A percentile compares a stretch with the other conserved stretches of the same genome.
These are phyloP conservation scores for Penicillium paxilli DNA, from an alignment of 495 filamentous ascomycete species.

Conservation along the genomic window DNA sequence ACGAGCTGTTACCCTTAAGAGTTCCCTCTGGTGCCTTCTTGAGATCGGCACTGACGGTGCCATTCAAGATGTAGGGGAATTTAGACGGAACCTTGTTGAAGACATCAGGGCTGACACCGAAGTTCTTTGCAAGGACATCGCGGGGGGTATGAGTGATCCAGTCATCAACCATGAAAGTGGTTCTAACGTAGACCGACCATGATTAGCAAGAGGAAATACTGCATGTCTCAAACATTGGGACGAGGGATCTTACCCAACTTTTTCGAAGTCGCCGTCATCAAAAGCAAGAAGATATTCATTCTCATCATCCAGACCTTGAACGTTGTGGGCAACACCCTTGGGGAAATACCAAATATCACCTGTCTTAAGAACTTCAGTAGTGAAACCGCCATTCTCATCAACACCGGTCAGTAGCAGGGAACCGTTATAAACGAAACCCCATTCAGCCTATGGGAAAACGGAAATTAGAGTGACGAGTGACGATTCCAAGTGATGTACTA, in stretches of 20 bases:
- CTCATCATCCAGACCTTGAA: conserved; percentile 57
- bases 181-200: too few species aligned
- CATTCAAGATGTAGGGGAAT: conserved; percentile 62
- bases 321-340: conserved; percentile 61
- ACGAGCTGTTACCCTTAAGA: conserved; percentile 55
- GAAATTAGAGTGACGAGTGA: neutral
- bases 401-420: conserved; percentile 58
- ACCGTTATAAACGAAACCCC: conserved; percentile 62
- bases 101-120: conserved; percentile 54
- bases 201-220: neutral
- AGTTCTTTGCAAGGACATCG: conserved; percentile 64
- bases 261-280: conserved; percentile 58
- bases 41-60: conserved; percentile 47
- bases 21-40: conserved; percentile 48
- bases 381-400: conserved; percentile 57
- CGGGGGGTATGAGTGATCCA: conserved; percentile 64
- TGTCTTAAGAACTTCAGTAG: conserved; percentile 52
- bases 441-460: conserved; percentile 53
- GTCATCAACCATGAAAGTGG: conserved; percentile 64
- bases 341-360: conserved; percentile 72
- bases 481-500: neutral
- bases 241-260: conserved; percentile 35
- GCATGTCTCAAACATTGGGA: too few species aligned
- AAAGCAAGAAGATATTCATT: conserved; percentile 68
- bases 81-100: conserved; percentile 57